A percentile compares a stretch with the other conserved stretches of the same genome.
Conservation (phyloP, 257 asterid genomes). For the Lithospermum erythrorhizon region DNA sequence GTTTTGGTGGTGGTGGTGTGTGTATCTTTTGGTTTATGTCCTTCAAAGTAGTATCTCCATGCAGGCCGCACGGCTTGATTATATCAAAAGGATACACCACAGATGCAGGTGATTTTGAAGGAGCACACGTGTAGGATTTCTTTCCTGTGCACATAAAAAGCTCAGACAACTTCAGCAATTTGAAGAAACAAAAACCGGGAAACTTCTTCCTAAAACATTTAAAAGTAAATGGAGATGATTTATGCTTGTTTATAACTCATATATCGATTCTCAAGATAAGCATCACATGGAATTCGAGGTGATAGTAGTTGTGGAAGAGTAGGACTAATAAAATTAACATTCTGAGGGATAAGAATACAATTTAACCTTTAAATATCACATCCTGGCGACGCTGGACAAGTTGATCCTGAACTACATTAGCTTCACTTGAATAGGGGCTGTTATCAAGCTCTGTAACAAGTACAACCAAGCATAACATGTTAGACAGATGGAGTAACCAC, state of each 20-base stretch:
- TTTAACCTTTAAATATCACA: conserved; percentile 60
- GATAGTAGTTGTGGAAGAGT: background rate
- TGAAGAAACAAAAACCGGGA: background rate
- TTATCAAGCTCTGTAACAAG: conserved; percentile 42
- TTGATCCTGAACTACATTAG: conserved; percentile 28
- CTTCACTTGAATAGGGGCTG: conserved; percentile 26
- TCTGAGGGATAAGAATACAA: background rate
- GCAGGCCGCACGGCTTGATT: conserved; percentile 73
- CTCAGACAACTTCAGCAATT: background rate
- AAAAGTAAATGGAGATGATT: background rate
- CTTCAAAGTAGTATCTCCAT: conserved; percentile 69
- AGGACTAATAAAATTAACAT: background rate
- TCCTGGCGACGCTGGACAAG: conserved; percentile 39
- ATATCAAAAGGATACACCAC: conserved; percentile 67
- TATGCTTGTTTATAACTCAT: background rate
- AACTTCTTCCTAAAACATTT: background rate
- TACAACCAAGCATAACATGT: background rate
- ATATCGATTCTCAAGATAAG: background rate
- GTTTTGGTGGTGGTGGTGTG: conserved; percentile 48
- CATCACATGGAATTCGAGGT: background rate
- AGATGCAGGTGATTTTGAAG: conserved; percentile 52
- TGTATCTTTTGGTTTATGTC: conserved; percentile 72
- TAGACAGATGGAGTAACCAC: background rate
- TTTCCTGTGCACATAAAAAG: conserved; percentile 32
- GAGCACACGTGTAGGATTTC: conserved; percentile 52